Base-by-base conservation (phyloP, 148 eudicot genomes). In the Camellia japonica region DNA sequence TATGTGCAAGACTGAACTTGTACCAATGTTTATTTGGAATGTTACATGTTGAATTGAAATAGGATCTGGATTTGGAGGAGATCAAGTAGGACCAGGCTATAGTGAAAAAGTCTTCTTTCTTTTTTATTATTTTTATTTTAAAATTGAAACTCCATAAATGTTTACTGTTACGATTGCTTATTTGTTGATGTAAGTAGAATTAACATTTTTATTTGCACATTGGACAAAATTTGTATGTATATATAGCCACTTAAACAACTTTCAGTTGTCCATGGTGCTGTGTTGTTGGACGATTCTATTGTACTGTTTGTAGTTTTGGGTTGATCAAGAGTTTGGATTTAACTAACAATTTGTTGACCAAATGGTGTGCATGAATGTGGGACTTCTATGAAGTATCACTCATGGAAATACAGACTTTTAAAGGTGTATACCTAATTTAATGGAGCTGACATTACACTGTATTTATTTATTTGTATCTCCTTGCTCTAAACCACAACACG, bases 31-130 rank as follows among this genome's bases (percentile, higher is more conserved):
- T 75, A 54, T 76, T 59, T 75, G 79, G 79, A 70, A 76, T 75
- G 80, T 80, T 23, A 73, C 82, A 74, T 74, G 80, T 14, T 80
- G 72, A 82, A 73, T 80, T 68, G 42, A 19, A 75, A 73, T 82
- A 82, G 85, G 44, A 41, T 23, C 23, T 79, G 78, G 58, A 73
- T 61, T 79, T 82, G 78, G 49, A 60, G 18, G 16, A 72, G n/a
- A 73, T 58, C 54, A 64, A 52, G 20, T 67, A 74, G 47, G 72
- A 79, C 71, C 75, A 44, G 66, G 68, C 77, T 68, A 16, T 78
- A 52, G 38, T 30, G 38, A 30, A 30, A 30, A 30, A 30, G 1
- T 30, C 38, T 30, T 30, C 38, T 30, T 30, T 30, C 38, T 30
- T 30, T 30, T 30, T 30, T 30, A 30, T 30, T 30, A 30, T 30